Evolutionary conservation across 1,284 basidiomycete species (phyloP).

Genomic region (Psilocybe mexicana): DNA sequence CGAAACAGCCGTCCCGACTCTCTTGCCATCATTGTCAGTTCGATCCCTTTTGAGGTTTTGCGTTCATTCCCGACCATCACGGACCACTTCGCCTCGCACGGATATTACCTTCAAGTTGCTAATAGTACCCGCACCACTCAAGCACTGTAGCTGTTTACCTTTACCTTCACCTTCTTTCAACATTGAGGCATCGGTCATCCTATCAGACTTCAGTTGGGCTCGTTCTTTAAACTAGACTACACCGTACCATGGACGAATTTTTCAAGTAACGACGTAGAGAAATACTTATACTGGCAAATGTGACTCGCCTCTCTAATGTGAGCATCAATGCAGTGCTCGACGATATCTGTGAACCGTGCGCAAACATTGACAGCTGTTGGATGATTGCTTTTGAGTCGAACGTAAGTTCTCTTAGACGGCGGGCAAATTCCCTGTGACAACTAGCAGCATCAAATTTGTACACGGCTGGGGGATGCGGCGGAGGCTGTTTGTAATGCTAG

Average conservation of each 20-base stretch:
- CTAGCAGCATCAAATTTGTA: slow-evolving; percentile 69
- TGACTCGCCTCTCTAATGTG: slow-evolving; percentile 88
- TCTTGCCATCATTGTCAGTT: no score
- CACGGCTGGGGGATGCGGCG: slow-evolving; percentile 45
- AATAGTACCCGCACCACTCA: no score
- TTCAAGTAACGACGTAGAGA: slow-evolving; percentile 15
- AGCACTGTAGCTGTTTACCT: no score
- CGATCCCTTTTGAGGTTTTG: no score
- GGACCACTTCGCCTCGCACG: no score
- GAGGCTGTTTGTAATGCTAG: slow-evolving; percentile 46
- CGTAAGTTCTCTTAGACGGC: slow-evolving; percentile 81
- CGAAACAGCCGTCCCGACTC: no score
- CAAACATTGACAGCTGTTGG: slow-evolving; percentile 91
- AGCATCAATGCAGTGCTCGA: slow-evolving; percentile 85
- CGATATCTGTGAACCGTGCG: slow-evolving; percentile 80
- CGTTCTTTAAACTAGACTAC: slow-evolving; percentile 36
- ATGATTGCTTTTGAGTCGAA: slow-evolving; percentile 98
- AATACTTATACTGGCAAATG: slow-evolving; percentile 17
- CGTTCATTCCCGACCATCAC: no score
- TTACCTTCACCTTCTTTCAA: no score
- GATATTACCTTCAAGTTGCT: no score
- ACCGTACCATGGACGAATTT: slow-evolving; percentile 26
- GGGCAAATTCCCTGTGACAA: slow-evolving; percentile 81
- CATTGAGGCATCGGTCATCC: slow-evolving; percentile 26
- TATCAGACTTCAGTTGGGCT: slow-evolving; percentile 35